Conservation (phyloP, 371 early-diverging fungal genomes). For the Mortierella sp. region DNA sequence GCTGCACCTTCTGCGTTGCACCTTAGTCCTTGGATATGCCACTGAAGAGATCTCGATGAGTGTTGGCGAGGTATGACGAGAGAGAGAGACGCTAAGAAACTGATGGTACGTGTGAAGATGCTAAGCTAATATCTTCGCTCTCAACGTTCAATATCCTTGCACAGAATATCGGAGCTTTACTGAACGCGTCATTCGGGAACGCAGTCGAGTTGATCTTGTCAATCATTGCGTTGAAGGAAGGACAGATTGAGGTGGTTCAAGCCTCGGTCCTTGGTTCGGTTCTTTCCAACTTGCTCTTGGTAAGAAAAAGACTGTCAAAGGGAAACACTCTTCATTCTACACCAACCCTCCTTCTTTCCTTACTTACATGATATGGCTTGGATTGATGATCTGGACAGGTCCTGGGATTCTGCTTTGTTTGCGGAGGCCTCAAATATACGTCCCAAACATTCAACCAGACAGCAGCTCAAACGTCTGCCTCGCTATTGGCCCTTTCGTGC, state of each 20-base stretch:
- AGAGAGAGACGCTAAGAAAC: not conserved
- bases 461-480: slow-evolving; percentile 83
- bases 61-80: slow-evolving; percentile 56
- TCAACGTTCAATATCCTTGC: no score
- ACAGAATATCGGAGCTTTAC: slow-evolving; percentile 86
- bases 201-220: slow-evolving; percentile 87
- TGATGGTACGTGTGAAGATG: not conserved
- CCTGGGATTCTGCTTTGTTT: slow-evolving; percentile 81
- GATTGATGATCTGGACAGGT: slow-evolving; percentile 31
- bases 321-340: not conserved
- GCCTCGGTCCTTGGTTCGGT: slow-evolving; percentile 89
- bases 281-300: slow-evolving; percentile 83
- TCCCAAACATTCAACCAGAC: slow-evolving; percentile 81
- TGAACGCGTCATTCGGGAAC: slow-evolving; percentile 89
- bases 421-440: slow-evolving; percentile 76
- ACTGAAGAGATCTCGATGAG: slow-evolving; percentile 59
- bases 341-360: no score
- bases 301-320: slow-evolving; percentile 4
- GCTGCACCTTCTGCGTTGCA: not conserved
- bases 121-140: not conserved
- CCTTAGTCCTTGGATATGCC: slow-evolving; percentile 68
- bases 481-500: slow-evolving; percentile 80
- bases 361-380: not conserved
- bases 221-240: slow-evolving; percentile 81
- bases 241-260: slow-evolving; percentile 87